Conservation (phyloP, 1,284 basidiomycete genomes). For the Boletellus deceptivus region DNA sequence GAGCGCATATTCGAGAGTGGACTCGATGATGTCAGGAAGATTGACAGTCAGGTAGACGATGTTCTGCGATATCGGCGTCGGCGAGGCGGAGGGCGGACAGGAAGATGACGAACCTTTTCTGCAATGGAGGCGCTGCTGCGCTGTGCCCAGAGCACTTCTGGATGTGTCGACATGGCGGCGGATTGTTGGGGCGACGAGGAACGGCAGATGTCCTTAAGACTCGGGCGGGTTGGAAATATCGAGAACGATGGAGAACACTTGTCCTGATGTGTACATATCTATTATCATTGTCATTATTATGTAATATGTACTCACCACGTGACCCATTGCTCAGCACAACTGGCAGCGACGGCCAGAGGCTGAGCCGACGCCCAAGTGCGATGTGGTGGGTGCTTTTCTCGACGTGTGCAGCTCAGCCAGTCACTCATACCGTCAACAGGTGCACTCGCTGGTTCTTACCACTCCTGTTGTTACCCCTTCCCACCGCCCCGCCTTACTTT, state of each 20-base stretch:
- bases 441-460: slow-evolving; percentile 83
- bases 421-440: slow-evolving; percentile 39
- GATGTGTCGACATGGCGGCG: slow-evolving; percentile 57
- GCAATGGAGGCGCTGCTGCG: slow-evolving; percentile 67
- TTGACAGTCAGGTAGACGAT: slow-evolving; percentile 82
- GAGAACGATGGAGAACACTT: slow-evolving; percentile 38
- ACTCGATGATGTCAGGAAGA: slow-evolving; percentile 73
- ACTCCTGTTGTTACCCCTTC: slow-evolving; percentile 70
- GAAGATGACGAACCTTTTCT: slow-evolving; percentile 55
- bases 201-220: slow-evolving; percentile 6
- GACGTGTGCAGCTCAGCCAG: background rate
- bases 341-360: background rate
- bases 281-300: slow-evolving; percentile 7
- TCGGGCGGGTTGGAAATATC: slow-evolving; percentile 30
- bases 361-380: background rate
- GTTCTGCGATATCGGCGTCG: slow-evolving; percentile 51
- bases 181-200: slow-evolving; percentile 12
- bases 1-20: slow-evolving; percentile 62
- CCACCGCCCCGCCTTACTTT: slow-evolving; percentile 74
- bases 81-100: slow-evolving; percentile 8
- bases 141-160: slow-evolving; percentile 91
- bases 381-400: slow-evolving; percentile 23
- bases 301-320: slow-evolving; percentile 32
- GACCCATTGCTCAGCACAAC: slow-evolving; percentile 20
- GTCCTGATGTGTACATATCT: slow-evolving; percentile 18